Conservation (phyloP, 805 yeast species). For the Barnettozyma sucrosica region DNA sequence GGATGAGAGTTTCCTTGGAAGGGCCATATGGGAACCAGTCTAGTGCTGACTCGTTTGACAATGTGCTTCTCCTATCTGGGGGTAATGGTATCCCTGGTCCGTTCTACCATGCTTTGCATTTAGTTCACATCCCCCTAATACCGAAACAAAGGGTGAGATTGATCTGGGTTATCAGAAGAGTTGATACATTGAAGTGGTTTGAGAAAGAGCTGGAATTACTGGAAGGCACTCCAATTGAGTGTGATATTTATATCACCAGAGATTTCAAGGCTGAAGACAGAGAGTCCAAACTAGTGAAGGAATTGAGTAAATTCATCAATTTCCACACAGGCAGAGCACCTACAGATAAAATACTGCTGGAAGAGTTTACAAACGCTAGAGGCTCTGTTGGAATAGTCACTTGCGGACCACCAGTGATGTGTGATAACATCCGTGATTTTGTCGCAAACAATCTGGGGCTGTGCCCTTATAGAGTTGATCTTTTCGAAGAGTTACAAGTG, state of each 20-base stretch:
- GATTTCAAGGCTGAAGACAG: conserved; percentile 12
- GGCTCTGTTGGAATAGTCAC: conserved; percentile 48
- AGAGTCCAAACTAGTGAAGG: neutral
- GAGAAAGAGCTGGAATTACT: conserved; percentile 18
- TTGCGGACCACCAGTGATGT: conserved; percentile 64
- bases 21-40: conserved; percentile 55
- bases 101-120: conserved; percentile 35
- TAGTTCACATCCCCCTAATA: conserved; percentile 20
- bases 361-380: conserved; percentile 33
- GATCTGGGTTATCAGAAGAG: conserved; percentile 59
- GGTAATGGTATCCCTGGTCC: conserved; percentile 52
- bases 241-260: conserved; percentile 39
- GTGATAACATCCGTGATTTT: conserved; percentile 46
- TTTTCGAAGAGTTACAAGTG: conserved; percentile 68
- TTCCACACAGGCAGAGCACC: conserved; percentile 44
- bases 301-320: conserved; percentile 22
- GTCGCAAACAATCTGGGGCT: conserved; percentile 39
- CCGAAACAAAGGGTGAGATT: conserved; percentile 37
- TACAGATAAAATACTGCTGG: conserved; percentile 32
- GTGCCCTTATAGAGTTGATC: conserved; percentile 51
- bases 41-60: conserved; percentile 34
- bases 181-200: conserved; percentile 47
- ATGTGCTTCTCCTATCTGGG: conserved; percentile 40
- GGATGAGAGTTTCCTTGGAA: conserved; percentile 41
- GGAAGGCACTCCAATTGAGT: conserved; percentile 33